These are phyloP conservation scores for Tuber microsphaerosporum DNA, from an alignment of 495 filamentous ascomycete species.

Conservation along the genomic window DNA sequence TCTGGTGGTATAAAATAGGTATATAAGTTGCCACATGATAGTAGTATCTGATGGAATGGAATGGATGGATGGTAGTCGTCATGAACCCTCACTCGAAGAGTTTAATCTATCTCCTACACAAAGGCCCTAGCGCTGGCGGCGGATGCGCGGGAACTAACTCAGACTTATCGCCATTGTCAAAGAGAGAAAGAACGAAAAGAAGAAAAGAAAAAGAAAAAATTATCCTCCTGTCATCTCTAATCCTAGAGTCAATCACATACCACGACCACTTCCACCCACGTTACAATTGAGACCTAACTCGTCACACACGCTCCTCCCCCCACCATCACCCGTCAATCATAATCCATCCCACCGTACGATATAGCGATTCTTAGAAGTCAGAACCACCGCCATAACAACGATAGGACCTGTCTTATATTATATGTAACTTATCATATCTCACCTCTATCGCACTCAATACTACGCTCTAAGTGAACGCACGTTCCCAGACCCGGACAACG, in stretches of 20 bases:
- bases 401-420: background rate
- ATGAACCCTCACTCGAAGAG: background rate
- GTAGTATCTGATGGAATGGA: background rate
- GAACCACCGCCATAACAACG: background rate
- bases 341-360: background rate
- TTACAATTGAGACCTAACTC: constrained; percentile 2
- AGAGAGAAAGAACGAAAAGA: constrained; percentile 9
- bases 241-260: constrained; percentile 6
- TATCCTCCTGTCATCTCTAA: background rate
- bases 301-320: background rate
- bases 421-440: background rate
- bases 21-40: background rate
- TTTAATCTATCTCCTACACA: constrained; percentile 5
- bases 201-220: constrained; percentile 9
- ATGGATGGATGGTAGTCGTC: background rate
- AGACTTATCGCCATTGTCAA: background rate
- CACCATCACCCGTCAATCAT: constrained; percentile 9
- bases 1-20: background rate
- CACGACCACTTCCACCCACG: background rate
- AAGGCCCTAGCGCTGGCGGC: background rate
- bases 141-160: background rate
- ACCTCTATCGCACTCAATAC: background rate
- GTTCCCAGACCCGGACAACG: background rate
- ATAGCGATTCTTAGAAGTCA: background rate
- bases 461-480: background rate